phyloP scores from a whole-genome alignment of 2,329 filamentous ascomycete species.

The Fusarium denticulatum region DNA sequence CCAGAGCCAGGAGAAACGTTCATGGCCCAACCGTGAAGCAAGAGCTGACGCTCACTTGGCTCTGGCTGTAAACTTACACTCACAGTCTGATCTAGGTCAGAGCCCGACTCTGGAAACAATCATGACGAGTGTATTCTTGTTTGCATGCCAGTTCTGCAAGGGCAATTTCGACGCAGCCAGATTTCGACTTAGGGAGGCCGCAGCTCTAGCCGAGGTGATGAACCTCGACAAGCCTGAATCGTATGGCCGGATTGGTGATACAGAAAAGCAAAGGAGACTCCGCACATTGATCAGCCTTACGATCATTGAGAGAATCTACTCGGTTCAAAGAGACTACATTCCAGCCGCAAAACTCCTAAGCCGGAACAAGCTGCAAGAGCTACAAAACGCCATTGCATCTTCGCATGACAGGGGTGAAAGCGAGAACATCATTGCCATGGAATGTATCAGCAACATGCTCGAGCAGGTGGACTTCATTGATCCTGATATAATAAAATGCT shows the following conservation, averaged over 20 bases:
- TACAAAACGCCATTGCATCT: not conserved
- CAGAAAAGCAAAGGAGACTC: not conserved
- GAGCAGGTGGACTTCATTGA: not conserved
- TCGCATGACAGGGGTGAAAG: not conserved
- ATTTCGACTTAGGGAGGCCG: not conserved
- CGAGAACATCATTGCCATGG: not conserved
- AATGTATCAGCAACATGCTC: not conserved
- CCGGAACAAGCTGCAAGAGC: not conserved
- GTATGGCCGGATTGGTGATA: not conserved
- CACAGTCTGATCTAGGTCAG: not conserved
- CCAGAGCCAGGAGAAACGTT: not conserved
- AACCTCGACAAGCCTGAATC: not conserved
- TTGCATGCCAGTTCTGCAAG: not conserved
- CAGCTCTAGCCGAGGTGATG: not conserved
- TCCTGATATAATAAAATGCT: not conserved
- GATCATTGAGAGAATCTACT: not conserved
- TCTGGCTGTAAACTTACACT: not conserved
- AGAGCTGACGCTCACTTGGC: not conserved
- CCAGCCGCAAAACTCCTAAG: not conserved
- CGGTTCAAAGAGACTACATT: not conserved
- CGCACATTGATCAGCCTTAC: not conserved
- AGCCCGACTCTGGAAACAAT: not conserved
- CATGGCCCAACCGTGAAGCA: not conserved
- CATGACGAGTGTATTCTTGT: not conserved
- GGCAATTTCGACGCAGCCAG: not conserved